Evolutionary conservation across 345 rosid genomes (phyloP).

Genomic region (Salix caprea): DNA sequence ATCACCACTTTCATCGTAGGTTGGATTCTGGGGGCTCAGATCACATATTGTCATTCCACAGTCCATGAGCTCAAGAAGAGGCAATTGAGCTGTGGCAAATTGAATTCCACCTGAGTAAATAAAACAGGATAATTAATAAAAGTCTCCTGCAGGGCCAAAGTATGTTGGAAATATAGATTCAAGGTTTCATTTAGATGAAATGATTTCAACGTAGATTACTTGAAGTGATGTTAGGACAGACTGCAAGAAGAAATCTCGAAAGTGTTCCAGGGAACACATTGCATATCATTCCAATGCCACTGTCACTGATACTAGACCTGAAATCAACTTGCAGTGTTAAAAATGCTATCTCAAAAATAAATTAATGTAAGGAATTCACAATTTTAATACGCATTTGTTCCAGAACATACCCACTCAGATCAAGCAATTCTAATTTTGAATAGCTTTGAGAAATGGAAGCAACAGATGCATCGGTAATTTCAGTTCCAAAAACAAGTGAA

Average conservation of each 20-base stretch:
- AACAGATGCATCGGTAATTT: slow-evolving; percentile 87
- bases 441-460: slow-evolving; percentile 82
- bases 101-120: slow-evolving; percentile 80
- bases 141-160: neutral
- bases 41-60: slow-evolving; percentile 95
- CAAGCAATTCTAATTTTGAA: slow-evolving; percentile 79
- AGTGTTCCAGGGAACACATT: slow-evolving; percentile 77
- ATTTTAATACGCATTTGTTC: slow-evolving; percentile 3
- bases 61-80: slow-evolving; percentile 94
- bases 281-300: slow-evolving; percentile 97
- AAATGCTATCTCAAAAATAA: slow-evolving; percentile 4
- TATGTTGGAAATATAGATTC: neutral
- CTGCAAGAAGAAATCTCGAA: slow-evolving; percentile 80
- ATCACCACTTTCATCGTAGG: slow-evolving; percentile 33
- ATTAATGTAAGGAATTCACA: neutral
- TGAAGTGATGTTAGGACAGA: slow-evolving; percentile 95
- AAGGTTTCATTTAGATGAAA: neutral
- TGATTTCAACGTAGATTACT: slow-evolving; percentile 49
- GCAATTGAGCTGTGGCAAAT: slow-evolving; percentile 92
- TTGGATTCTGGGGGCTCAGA: slow-evolving; percentile 38
- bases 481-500: slow-evolving; percentile 88
- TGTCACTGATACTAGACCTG: slow-evolving; percentile 94
- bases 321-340: slow-evolving; percentile 18
- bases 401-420: slow-evolving; percentile 88
- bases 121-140: neutral